A percentile compares a stretch with the other conserved stretches of the same genome.
Evolutionary conservation across 2,329 filamentous ascomycete genomes (phyloP).

Genomic region (Elsinoe perseae): DNA sequence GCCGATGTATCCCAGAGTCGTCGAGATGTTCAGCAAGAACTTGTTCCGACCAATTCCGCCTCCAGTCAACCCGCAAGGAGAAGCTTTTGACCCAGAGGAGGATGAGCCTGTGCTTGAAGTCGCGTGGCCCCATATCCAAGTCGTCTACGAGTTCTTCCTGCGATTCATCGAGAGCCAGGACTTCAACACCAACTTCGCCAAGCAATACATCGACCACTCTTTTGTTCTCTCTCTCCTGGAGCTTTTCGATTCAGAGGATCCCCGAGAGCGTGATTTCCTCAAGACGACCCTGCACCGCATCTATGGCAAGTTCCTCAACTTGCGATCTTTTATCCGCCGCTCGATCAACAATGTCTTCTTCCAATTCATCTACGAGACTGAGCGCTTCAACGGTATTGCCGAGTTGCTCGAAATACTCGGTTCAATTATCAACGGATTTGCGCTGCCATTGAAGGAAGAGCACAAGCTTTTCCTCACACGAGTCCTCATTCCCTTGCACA

Average conservation of each 20-base stretch:
- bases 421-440: conserved; percentile 98
- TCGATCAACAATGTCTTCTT: conserved; percentile 99
- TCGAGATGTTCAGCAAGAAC: conserved; percentile 99
- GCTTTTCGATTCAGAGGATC: conserved; percentile 96
- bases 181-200: conserved; percentile 99
- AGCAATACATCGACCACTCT: conserved; percentile 96
- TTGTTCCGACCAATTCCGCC: conserved; percentile 94
- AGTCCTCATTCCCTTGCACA: conserved; percentile 88
- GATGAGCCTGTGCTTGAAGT: conserved; percentile 97
- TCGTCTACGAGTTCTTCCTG: conserved; percentile 98
- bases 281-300: conserved; percentile 98
- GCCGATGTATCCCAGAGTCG: conserved; percentile 96
- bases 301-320: conserved; percentile 97
- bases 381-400: conserved; percentile 96
- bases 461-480: conserved; percentile 96
- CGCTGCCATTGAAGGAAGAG: conserved; percentile 91
- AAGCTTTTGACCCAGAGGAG: conserved; percentile 97
- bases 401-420: conserved; percentile 93
- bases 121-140: conserved; percentile 98
- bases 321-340: conserved; percentile 91
- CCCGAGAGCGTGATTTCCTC: conserved; percentile 89
- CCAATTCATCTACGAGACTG: conserved; percentile 98
- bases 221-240: conserved; percentile 95
- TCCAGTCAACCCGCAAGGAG: conserved; percentile 93
- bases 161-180: conserved; percentile 99